phyloP scores from a whole-genome alignment of 75 land plant species.

The Picea sitchensis region DNA sequence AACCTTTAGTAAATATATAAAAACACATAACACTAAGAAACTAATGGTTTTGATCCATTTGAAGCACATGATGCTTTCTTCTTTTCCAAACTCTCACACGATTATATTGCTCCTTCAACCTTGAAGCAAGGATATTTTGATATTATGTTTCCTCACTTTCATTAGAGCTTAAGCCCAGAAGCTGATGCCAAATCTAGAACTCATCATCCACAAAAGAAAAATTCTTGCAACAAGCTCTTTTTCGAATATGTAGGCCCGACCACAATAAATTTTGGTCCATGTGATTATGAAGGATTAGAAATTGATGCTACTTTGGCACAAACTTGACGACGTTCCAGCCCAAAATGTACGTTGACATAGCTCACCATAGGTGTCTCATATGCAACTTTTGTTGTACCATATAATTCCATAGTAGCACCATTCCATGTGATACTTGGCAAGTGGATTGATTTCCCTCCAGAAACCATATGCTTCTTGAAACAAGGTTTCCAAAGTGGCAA shows the following conservation, averaged over 20 bases:
- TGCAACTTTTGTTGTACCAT: slow-evolving; percentile 79
- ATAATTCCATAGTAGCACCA: slow-evolving; percentile 88
- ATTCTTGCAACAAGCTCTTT: too few species aligned
- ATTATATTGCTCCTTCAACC: slow-evolving; percentile 86
- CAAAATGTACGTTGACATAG: slow-evolving; percentile 96
- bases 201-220: too few species aligned
- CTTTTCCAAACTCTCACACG: slow-evolving; percentile 61
- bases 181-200: too few species aligned
- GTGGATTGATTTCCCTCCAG: too few species aligned
- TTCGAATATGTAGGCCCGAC: slow-evolving; percentile 16
- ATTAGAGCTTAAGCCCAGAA: too few species aligned
- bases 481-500: too few species aligned
- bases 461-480: too few species aligned
- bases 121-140: slow-evolving; percentile 76
- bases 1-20: too few species aligned
- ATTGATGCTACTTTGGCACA: slow-evolving; percentile 62
- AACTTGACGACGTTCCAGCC: slow-evolving; percentile 71
- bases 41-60: too few species aligned
- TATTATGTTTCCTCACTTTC: slow-evolving; percentile 83
- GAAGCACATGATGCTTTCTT: slow-evolving; percentile 45
- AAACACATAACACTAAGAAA: too few species aligned
- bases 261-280: too few species aligned
- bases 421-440: slow-evolving; percentile 97
- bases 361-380: slow-evolving; percentile 98
- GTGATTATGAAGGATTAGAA: slow-evolving; percentile 26